These are phyloP conservation scores for Nematocida parisii DNA, from an alignment of 371 early-diverging fungal species.

Conservation along the genomic window DNA sequence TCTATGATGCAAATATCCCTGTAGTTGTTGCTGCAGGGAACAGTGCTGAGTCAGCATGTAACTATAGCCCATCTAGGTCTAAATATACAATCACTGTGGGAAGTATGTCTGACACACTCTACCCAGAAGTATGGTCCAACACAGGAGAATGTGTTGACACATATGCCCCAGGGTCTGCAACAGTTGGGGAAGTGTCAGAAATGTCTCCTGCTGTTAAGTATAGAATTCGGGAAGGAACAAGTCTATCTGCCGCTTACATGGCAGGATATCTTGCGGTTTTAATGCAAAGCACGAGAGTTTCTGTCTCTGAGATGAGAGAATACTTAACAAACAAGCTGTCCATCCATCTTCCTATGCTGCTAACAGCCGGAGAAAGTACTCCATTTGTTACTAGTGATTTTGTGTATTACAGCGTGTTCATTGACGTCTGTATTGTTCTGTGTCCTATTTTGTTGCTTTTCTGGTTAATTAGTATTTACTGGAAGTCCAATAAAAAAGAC, in stretches of 20 bases:
- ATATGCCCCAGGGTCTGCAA: constrained; percentile 21
- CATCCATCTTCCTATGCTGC: background rate
- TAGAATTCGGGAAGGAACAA: constrained; percentile 16
- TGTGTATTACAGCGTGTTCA: background rate
- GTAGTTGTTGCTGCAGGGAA: constrained; percentile 67
- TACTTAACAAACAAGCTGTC: background rate
- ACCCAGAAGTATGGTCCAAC: constrained; percentile 37
- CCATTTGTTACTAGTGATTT: background rate
- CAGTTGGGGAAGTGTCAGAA: constrained; percentile 19
- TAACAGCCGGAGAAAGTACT: background rate
- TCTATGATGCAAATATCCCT: constrained; percentile 55
- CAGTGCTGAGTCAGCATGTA: constrained; percentile 59
- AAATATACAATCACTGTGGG: constrained; percentile 63
- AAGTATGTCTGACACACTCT: constrained; percentile 14
- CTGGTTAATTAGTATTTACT: background rate
- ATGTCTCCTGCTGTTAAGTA: constrained; percentile 1
- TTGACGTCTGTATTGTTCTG: background rate
- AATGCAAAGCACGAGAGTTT: background rate
- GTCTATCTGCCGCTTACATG: constrained; percentile 45
- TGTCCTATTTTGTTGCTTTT: background rate
- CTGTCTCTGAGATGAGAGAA: constrained; percentile 5
- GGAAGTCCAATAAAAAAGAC: background rate
- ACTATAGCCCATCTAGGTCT: constrained; percentile 65
- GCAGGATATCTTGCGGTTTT: constrained; percentile 41
- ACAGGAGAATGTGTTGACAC: constrained; percentile 15